A percentile compares a stretch with the other conserved stretches of the same genome.
Conservation (phyloP, 164 flowering plant species). For the Chloranthus sessilifolius region DNA sequence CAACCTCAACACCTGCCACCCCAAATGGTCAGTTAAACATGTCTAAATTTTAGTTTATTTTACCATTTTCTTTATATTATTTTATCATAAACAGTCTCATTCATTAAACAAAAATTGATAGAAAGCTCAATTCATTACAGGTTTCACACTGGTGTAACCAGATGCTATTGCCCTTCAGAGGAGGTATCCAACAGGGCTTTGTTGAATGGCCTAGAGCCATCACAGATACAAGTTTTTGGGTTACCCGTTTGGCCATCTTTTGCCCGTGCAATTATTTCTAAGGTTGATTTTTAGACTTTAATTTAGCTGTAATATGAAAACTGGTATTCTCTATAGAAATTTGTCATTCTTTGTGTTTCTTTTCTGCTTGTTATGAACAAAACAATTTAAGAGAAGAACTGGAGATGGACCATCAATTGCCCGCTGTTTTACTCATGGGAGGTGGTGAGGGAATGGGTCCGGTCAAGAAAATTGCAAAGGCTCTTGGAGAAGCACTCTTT, state of each 20-base stretch:
- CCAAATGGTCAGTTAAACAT: slow-evolving; percentile 56
- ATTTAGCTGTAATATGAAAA: too few species aligned
- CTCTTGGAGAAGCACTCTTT: slow-evolving; percentile 66
- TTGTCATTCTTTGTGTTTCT: not conserved
- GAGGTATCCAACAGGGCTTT: slow-evolving; percentile 73
- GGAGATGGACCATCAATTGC: slow-evolving; percentile 66
- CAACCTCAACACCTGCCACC: slow-evolving; percentile 83
- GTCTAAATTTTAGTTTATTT: too few species aligned
- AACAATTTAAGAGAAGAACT: slow-evolving; percentile 66
- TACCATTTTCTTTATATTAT: too few species aligned
- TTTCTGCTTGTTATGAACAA: slow-evolving; percentile 29
- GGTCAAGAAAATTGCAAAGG: slow-evolving; percentile 74
- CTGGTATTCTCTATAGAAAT: too few species aligned
- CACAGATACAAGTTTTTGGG: slow-evolving; percentile 74
- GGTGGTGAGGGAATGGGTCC: slow-evolving; percentile 99
- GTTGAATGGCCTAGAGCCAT: slow-evolving; percentile 58
- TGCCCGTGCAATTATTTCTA: slow-evolving; percentile 55
- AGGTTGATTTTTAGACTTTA: slow-evolving; percentile 30
- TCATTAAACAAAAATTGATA: too few species aligned
- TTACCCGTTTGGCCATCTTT: slow-evolving; percentile 86
- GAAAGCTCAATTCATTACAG: slow-evolving; percentile 25
- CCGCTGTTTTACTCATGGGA: slow-evolving; percentile 90
- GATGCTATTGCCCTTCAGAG: slow-evolving; percentile 76
- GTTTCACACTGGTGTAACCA: slow-evolving; percentile 74
- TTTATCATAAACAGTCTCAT: too few species aligned